Conservation (phyloP, 2,329 filamentous ascomycete genomes). For the Cercospora zeina region DNA sequence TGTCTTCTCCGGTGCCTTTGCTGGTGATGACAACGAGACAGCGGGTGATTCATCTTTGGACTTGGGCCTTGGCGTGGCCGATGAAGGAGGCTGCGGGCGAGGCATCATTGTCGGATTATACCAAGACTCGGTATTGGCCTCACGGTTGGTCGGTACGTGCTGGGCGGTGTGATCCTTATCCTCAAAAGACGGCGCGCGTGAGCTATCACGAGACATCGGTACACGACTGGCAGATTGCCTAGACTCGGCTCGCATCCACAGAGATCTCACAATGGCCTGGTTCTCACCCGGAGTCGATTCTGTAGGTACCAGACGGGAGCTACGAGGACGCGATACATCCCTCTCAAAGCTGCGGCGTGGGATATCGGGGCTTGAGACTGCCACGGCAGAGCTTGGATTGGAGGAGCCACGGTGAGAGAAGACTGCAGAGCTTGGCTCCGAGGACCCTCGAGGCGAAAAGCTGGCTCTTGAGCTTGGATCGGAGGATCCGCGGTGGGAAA, state of each 20-base stretch:
- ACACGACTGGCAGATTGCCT: constrained; percentile 12
- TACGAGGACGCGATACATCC: constrained; percentile 1
- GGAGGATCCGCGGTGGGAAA: background rate
- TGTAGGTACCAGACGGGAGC: constrained; percentile 10
- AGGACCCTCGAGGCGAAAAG: background rate
- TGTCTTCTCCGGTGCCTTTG: background rate
- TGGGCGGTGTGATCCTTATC: background rate
- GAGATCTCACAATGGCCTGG: constrained; percentile 7
- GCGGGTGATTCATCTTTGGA: background rate
- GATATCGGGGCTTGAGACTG: constrained; percentile 7
- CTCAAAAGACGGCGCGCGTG: constrained; percentile 16
- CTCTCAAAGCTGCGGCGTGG: constrained; percentile 15
- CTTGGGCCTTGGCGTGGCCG: background rate
- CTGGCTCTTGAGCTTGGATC: constrained; percentile 1
- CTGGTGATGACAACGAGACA: constrained; percentile 2
- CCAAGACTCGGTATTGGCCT: constrained; percentile 17
- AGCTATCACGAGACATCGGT: constrained; percentile 13
- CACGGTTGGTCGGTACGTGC: background rate
- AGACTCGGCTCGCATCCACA: constrained; percentile 15
- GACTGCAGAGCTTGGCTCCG: background rate
- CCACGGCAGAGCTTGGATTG: constrained; percentile 11
- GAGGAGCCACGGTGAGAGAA: background rate
- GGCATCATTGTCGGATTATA: constrained; percentile 13
- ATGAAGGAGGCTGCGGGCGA: constrained; percentile 8
- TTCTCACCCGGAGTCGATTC: constrained; percentile 12